These are phyloP conservation scores for Lunularia cruciata DNA, from an alignment of 225 moss, liverwort and hornwort genomes.

Conservation along the genomic window DNA sequence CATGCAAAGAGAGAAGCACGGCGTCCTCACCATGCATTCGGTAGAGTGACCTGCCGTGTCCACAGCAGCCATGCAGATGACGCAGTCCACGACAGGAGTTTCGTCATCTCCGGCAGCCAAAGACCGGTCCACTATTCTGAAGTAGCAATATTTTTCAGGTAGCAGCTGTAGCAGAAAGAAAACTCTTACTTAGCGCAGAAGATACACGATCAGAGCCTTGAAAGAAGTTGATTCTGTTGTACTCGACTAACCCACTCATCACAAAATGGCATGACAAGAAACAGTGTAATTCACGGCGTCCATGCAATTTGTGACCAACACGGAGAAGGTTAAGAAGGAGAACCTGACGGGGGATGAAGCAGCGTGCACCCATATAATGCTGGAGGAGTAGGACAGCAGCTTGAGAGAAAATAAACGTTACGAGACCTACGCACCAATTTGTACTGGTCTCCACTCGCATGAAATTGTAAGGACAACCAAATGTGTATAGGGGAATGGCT, in stretches of 20 bases:
- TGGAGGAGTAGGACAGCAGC: slow-evolving; percentile 85
- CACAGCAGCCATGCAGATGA: slow-evolving; percentile 93
- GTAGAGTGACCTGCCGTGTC: slow-evolving; percentile 69
- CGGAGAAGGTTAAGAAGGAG: not conserved
- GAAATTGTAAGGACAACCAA: slow-evolving; percentile 89
- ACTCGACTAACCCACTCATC: not conserved
- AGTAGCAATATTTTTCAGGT: slow-evolving; percentile 93
- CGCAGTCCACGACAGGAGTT: slow-evolving; percentile 66
- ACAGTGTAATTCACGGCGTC: too few relatives aligned
- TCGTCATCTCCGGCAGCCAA: slow-evolving; percentile 57
- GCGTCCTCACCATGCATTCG: slow-evolving; percentile 78
- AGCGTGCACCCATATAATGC: slow-evolving; percentile 90
- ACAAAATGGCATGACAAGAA: not conserved
- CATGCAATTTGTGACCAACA: not conserved
- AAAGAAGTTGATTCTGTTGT: not conserved
- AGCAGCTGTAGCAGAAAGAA: slow-evolving; percentile 50
- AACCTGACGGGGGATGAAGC: slow-evolving; percentile 94
- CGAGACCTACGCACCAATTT: slow-evolving; percentile 81
- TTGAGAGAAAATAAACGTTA: slow-evolving; percentile 64
- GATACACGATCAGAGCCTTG: not conserved
- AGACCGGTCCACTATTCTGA: slow-evolving; percentile 66
- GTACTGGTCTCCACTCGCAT: slow-evolving; percentile 79
- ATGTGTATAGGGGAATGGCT: slow-evolving; percentile 81
- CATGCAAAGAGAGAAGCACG: not conserved
- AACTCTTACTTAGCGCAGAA: not conserved